These are phyloP conservation scores for Gossypium raimondii DNA, from an alignment of 345 rosid species.

Conservation along the genomic window DNA sequence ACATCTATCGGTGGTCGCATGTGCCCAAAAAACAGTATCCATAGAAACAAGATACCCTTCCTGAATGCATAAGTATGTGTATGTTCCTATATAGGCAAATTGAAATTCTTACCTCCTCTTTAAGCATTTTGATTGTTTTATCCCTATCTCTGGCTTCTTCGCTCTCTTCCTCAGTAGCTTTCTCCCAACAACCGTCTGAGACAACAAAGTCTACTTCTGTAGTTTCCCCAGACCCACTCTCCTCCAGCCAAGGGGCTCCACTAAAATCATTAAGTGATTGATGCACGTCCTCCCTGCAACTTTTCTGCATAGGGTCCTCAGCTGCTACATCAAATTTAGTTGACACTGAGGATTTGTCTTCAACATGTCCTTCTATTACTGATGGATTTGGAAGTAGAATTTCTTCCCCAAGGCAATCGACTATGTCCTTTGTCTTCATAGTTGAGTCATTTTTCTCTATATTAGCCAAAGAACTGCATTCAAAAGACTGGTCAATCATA, in stretches of 20 bases:
- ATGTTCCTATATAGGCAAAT: background rate
- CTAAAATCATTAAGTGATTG: conserved; percentile 24
- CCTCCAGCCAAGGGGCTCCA: conserved; percentile 23
- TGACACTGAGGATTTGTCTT: conserved; percentile 16
- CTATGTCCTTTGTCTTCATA: conserved; percentile 19
- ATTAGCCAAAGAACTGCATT: conserved; percentile 21
- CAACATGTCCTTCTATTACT: conserved; percentile 25
- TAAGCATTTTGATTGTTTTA: conserved; percentile 40
- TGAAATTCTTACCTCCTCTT: conserved; percentile 56
- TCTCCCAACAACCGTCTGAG: conserved; percentile 24
- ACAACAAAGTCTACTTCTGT: conserved; percentile 2
- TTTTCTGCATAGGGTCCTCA: conserved; percentile 30
- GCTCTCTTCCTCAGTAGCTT: conserved; percentile 25
- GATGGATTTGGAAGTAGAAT: conserved; percentile 20
- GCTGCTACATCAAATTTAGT: conserved; percentile 13
- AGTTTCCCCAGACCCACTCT: conserved; percentile 28
- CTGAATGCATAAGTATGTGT: background rate
- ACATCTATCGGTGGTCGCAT: background rate
- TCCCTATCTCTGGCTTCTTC: conserved; percentile 30
- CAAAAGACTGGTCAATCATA: conserved; percentile 25
- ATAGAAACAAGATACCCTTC: background rate
- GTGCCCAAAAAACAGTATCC: background rate
- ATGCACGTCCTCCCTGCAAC: conserved; percentile 27
- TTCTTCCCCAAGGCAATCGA: conserved; percentile 29
- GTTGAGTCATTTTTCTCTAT: conserved; percentile 27